Base-by-base conservation (phyloP, 208 protist genomes). In the Crithidia mellificae region DNA sequence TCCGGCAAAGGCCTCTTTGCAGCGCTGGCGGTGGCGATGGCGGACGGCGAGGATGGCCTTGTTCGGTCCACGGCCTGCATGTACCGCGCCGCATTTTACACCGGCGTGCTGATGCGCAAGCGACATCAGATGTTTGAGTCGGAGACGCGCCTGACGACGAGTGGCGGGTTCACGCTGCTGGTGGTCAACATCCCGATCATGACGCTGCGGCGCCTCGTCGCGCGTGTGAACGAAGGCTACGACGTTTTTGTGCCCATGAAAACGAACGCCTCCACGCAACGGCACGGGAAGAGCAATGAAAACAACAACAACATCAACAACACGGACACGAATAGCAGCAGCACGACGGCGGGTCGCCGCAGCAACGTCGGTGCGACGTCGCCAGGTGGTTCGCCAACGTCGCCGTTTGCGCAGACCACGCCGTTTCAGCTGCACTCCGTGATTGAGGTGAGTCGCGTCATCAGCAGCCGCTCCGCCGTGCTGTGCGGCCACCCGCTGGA, bases 401-500 rank as follows among this genome's bases (percentile, higher is more conserved):
- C 54, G 19, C 47, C 61, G 17, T 49, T 47, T 7, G 8, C 49
- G 22, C 46, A 17, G 30, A 22, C 43, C 12, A 30, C 30, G 25
- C 24, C 52, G 19, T 58, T 72, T 54, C 61, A 77, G 74, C 83
- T 84, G 2, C 67, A 85, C 62, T 83, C 82, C 20, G 63, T 72
- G 34, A 81, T 93, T 39, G 80, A 89, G 63, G 68, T 93, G 53
- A 82, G 80, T 38, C 87, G 87, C 34, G 63, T 94, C 27, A 84
- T 94, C 47, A 85, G 83, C 66, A 74, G 63, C 54, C 88, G 83
- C 49, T 81, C 81, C 8, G 78, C 81, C 24, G 73, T 94, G 22
- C 73, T 94, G n/a, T 90, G 73, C 47, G 88, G 85, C 27, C 85
- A 94, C 56, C 88, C 88, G 44, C 62, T 90, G 6, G 88, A 94